Evolutionary conservation across 2,329 filamentous ascomycete species (phyloP), one percentile per base, ranked within the genome.

Genomic region (Monosporascus sp.): DNA sequence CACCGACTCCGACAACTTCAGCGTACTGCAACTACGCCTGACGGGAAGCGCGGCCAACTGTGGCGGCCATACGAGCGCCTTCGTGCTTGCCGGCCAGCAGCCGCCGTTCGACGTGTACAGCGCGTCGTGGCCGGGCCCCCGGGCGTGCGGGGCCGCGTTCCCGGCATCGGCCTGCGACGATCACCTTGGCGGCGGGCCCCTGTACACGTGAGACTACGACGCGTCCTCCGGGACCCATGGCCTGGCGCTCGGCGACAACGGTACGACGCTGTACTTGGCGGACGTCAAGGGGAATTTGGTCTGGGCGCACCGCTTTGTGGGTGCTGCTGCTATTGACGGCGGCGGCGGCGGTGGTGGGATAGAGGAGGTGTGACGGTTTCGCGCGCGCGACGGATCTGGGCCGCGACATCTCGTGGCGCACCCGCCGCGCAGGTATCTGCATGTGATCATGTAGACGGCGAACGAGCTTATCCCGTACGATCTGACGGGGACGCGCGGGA

Each of bases 81-180:
- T 55, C 45, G 37, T 60, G 18, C 24, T 49, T 15, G 55, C 55
- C 27, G 53, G 51, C 39, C 20, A 31, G 3, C 44, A 18, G 14
- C 39, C 49, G 34, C 56, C 59, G 1, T 56, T 58, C 44, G 42
- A 51, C 27, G 58, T 59, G 24, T 60, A 57, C 50, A 46, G 53
- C 6, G 58, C 37, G 6, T 45, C 56, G 2, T 63, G 56, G 52
- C 57, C 54, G 1, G 52, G 50, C 11, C 55, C 57, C 2, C 50
- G 44, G 7, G 51, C 53, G 15, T 64, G 62, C 49, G 61, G 57
- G 14, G 57, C 59, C 51, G 49, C 58, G 6, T n/a, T 59, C 17
- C 48, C 11, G 36, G 38, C 24, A n/a, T 34, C 31, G 34, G 27
- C 27, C 3, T 9, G 27, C 27, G 27, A 31, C 27, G 9, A 11